Evolutionary conservation across 2,329 filamentous ascomycete species (phyloP).

Genomic region (Pseudogymnoascus sp.): DNA sequence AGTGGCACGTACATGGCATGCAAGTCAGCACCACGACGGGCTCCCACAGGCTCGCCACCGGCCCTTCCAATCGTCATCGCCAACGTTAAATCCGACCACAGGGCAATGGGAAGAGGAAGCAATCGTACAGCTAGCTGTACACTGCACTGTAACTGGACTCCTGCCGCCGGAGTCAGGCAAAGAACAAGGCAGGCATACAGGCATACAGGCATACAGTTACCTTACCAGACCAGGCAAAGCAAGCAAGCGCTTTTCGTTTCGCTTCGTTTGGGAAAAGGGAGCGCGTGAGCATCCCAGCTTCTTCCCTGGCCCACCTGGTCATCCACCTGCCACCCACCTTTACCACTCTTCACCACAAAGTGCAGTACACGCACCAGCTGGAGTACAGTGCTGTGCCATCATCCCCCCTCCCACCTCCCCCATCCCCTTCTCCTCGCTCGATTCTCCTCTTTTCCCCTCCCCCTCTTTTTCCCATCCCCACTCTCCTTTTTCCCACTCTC

Average conservation of each 20-base stretch:
- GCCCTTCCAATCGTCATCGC: background rate
- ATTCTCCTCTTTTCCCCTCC: background rate
- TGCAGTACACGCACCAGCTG: background rate
- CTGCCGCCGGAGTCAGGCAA: too few species aligned
- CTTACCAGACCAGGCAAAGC: background rate
- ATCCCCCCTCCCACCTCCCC: background rate
- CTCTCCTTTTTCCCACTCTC: background rate
- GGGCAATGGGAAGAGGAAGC: background rate
- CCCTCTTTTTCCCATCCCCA: background rate
- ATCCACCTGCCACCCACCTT: background rate
- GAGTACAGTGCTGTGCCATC: background rate
- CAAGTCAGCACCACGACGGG: background rate
- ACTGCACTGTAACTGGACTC: too few species aligned
- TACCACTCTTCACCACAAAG: background rate
- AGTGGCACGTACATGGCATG: background rate
- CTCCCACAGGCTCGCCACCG: background rate
- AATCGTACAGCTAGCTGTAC: too few species aligned
- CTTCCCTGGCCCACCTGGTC: background rate
- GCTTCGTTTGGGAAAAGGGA: background rate
- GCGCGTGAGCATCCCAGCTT: slow-evolving; percentile 1
- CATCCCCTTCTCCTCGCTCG: too few species aligned
- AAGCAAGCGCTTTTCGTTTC: background rate
- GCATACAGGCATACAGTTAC: background rate
- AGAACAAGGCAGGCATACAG: background rate
- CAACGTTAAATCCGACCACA: background rate